Evolutionary conservation across 164 flowering plant genomes (phyloP).

Genomic region (Annona squamosa): DNA sequence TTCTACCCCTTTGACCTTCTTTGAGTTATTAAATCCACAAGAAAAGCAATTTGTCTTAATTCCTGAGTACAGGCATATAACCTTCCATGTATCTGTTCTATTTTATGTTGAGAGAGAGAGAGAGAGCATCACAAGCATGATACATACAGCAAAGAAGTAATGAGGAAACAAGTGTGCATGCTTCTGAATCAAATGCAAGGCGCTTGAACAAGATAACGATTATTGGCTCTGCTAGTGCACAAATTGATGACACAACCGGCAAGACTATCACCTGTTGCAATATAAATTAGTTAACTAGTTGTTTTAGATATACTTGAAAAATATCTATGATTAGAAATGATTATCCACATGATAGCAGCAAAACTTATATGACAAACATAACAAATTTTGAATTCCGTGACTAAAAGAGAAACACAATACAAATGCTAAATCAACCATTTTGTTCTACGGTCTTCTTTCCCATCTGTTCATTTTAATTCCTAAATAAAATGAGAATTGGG

Average conservation of each 20-base stretch:
- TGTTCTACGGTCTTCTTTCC: no score
- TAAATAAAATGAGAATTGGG: no score
- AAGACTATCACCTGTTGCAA: constrained; percentile 21
- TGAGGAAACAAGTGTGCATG: constrained; percentile 24
- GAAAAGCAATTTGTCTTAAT: no score
- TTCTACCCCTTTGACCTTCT: no score
- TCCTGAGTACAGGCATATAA: no score
- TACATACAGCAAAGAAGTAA: constrained; percentile 24
- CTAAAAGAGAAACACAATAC: no score
- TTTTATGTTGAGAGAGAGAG: no score
- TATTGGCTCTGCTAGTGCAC: constrained; percentile 22
- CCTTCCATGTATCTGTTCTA: no score
- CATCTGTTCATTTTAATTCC: no score
- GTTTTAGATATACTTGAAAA: not conserved
- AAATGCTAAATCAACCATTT: no score
- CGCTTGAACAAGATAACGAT: constrained; percentile 23
- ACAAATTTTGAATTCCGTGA: not conserved
- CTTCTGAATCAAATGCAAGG: constrained; percentile 23
- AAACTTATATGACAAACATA: not conserved
- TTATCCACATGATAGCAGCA: not conserved
- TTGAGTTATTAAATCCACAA: no score
- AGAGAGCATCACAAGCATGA: not conserved
- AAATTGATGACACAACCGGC: constrained; percentile 16
- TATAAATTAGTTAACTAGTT: constrained; percentile 4
- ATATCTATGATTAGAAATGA: no score